phyloP scores from a whole-genome alignment of 495 filamentous ascomycete species.

The Entonaema liquescens region DNA sequence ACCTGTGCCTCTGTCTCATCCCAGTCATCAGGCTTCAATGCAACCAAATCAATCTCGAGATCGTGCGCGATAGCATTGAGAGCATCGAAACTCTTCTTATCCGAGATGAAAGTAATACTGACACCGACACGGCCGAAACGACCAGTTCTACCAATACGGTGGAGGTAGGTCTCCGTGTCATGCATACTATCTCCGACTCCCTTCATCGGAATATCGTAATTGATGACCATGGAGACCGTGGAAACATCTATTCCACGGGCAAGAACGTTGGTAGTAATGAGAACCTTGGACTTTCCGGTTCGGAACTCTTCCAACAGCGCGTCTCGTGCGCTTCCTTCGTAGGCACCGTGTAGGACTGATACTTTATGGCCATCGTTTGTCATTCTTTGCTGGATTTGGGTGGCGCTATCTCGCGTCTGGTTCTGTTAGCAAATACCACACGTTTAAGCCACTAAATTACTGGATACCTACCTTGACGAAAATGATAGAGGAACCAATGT shows the following conservation, averaged over 20 bases:
- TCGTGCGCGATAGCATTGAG: slow-evolving; percentile 78
- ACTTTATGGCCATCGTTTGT: slow-evolving; percentile 88
- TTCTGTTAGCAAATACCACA: slow-evolving; percentile 37
- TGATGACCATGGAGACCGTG: slow-evolving; percentile 96
- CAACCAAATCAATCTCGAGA: slow-evolving; percentile 65
- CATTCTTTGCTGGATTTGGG: slow-evolving; percentile 85
- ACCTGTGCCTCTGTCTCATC: slow-evolving; percentile 83
- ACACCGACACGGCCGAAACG: slow-evolving; percentile 98
- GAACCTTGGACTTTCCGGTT: slow-evolving; percentile 86
- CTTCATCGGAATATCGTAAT: slow-evolving; percentile 82
- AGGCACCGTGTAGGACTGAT: slow-evolving; percentile 83
- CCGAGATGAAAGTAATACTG: slow-evolving; percentile 88
- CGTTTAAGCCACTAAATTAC: neutral
- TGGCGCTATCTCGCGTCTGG: slow-evolving; percentile 81
- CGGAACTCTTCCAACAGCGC: slow-evolving; percentile 88
- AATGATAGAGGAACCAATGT: slow-evolving; percentile 95
- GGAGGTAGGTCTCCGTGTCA: slow-evolving; percentile 94
- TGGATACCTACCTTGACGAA: slow-evolving; percentile 79
- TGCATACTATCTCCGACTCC: slow-evolving; percentile 60
- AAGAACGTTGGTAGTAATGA: slow-evolving; percentile 97
- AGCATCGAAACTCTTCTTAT: slow-evolving; percentile 76
- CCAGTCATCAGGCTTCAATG: slow-evolving; percentile 73
- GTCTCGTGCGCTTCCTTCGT: slow-evolving; percentile 85
- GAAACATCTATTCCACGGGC: slow-evolving; percentile 97
- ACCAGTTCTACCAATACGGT: slow-evolving; percentile 96